A percentile compares a stretch with the other conserved stretches of the same genome.
Conservation (phyloP, 768 basidiomycete species). For the Phylloporus scabripes region DNA sequence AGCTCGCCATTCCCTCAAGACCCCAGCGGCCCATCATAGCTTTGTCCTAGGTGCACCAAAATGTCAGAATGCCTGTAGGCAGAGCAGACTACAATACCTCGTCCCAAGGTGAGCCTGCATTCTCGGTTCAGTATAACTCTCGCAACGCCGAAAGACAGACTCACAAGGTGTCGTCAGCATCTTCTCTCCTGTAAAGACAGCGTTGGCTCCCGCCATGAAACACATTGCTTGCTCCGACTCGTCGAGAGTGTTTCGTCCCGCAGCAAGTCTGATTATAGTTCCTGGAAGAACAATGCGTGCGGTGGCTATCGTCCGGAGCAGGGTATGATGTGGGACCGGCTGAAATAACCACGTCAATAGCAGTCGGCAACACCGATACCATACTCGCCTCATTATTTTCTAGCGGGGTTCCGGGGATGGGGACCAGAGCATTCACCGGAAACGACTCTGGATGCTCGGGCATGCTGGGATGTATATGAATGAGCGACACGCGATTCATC, state of each 20-base stretch:
- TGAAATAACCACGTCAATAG: constrained; percentile 29
- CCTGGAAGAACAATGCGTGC: constrained; percentile 86
- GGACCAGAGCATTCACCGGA: constrained; percentile 96
- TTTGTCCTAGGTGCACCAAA: constrained; percentile 57
- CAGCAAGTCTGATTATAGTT: constrained; percentile 93
- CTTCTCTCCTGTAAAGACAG: constrained; percentile 95
- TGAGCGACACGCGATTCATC: constrained; percentile 3
- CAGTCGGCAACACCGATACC: neutral
- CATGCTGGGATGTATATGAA: constrained; percentile 47
- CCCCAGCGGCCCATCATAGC: constrained; percentile 94
- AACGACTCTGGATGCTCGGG: constrained; percentile 98
- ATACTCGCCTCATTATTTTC: constrained; percentile 76
- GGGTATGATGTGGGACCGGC: constrained; percentile 76
- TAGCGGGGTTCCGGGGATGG: constrained; percentile 90
- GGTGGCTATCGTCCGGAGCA: constrained; percentile 92
- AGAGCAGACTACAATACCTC: constrained; percentile 44
- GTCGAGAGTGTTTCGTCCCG: constrained; percentile 81
- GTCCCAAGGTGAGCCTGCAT: constrained; percentile 86
- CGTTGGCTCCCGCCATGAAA: constrained; percentile 98
- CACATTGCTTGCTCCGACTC: constrained; percentile 97
- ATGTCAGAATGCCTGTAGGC: neutral
- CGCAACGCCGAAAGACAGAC: constrained; percentile 26
- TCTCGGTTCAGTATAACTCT: constrained; percentile 6
- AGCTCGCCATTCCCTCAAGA: constrained; percentile 84
- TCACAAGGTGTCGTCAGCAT: constrained; percentile 97